Evolutionary conservation across 140 eudicot species (phyloP).

Genomic region (Ambrosia hybrid): DNA sequence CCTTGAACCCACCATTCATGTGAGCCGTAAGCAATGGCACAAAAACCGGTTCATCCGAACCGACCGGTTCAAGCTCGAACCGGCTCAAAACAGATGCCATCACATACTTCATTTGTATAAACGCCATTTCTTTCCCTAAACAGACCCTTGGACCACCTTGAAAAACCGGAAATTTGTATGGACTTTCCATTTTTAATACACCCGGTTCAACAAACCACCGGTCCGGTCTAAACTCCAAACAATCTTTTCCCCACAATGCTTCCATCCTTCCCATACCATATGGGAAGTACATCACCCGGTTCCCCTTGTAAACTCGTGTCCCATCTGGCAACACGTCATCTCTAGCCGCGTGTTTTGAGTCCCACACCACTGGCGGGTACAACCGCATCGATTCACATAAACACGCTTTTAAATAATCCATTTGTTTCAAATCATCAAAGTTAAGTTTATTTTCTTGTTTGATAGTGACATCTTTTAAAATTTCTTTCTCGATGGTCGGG

Average conservation of each 20-base stretch:
- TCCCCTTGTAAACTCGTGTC: constrained; percentile 54
- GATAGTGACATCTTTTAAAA: constrained; percentile 27
- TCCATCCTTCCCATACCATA: constrained; percentile 97
- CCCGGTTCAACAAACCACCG: constrained; percentile 71
- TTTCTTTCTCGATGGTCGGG: constrained; percentile 24
- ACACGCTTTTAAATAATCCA: constrained; percentile 65
- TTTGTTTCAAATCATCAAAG: constrained; percentile 47
- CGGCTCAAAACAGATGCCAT: constrained; percentile 55
- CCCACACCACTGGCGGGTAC: constrained; percentile 94
- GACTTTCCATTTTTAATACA: constrained; percentile 46
- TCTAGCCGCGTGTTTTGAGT: constrained; percentile 69
- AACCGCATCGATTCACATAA: constrained; percentile 84
- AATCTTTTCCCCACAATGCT: constrained; percentile 76
- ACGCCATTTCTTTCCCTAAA: constrained; percentile 87
- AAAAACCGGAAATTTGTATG: constrained; percentile 73
- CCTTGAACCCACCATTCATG: constrained; percentile 73
- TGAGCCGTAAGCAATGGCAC: constrained; percentile 68
- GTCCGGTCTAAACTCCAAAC: constrained; percentile 73
- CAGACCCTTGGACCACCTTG: constrained; percentile 95
- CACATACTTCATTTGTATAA: constrained; percentile 76
- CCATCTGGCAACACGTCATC: constrained; percentile 89
- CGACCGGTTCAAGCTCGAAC: constrained; percentile 56
- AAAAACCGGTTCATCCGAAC: constrained; percentile 48
- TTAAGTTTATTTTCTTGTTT: not conserved
- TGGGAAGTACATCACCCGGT: constrained; percentile 80